Evolutionary conservation across 257 asterid genomes (phyloP).

Genomic region (Linderniella brevidens): DNA sequence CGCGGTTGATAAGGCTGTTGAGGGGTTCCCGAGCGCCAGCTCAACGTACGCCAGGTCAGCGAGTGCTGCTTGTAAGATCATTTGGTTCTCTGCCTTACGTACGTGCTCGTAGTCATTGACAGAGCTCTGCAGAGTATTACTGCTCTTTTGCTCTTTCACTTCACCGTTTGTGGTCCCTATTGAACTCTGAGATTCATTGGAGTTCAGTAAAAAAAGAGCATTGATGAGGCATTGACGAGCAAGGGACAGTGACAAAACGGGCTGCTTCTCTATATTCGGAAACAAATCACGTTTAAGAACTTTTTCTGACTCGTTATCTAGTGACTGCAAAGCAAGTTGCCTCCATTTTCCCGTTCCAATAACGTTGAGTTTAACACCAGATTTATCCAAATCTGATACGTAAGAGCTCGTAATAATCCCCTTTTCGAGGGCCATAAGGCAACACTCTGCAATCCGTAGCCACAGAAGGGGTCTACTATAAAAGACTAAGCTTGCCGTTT

Average conservation of each 20-base stretch:
- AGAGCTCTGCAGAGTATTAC: slow-evolving; percentile 29
- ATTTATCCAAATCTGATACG: slow-evolving; percentile 18
- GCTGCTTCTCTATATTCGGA: slow-evolving; percentile 18
- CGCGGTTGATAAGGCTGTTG: slow-evolving; percentile 41
- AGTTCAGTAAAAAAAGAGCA: slow-evolving; percentile 47
- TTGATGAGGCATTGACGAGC: slow-evolving; percentile 64
- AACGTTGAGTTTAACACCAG: slow-evolving; percentile 35
- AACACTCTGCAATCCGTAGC: slow-evolving; percentile 80
- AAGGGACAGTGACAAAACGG: slow-evolving; percentile 36
- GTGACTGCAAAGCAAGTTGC: slow-evolving; percentile 33
- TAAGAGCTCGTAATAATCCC: slow-evolving; percentile 36
- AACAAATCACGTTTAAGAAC: slow-evolving; percentile 18
- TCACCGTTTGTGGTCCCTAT: slow-evolving; percentile 41
- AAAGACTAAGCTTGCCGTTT: slow-evolving; percentile 42
- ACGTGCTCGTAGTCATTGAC: slow-evolving; percentile 33
- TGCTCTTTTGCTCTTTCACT: slow-evolving; percentile 50
- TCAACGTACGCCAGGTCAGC: slow-evolving; percentile 71
- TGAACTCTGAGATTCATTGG: slow-evolving; percentile 17
- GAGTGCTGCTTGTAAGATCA: slow-evolving; percentile 49
- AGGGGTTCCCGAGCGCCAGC: slow-evolving; percentile 53
- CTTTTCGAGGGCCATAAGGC: slow-evolving; percentile 70
- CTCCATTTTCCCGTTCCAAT: slow-evolving; percentile 90
- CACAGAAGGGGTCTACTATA: slow-evolving; percentile 60
- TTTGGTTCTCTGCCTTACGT: slow-evolving; percentile 37
- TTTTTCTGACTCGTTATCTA: slow-evolving; percentile 16